Conservation (phyloP, 768 basidiomycete species). For the Hortiboletus campestris region DNA sequence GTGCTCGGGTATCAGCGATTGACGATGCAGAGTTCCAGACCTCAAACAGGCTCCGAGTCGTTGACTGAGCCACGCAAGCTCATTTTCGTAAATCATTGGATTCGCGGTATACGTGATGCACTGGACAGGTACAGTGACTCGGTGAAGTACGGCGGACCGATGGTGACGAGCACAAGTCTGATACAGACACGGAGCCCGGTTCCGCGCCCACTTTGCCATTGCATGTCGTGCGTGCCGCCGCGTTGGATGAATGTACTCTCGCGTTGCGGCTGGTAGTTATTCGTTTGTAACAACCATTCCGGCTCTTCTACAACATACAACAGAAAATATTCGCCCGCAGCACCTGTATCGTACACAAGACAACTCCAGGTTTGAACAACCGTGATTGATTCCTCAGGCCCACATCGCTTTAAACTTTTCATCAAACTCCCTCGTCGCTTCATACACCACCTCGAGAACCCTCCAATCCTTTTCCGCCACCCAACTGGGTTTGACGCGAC, state of each 20-base stretch:
- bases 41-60: neutral
- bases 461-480: conserved; percentile 51
- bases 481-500: conserved; percentile 32
- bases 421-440: conserved; percentile 47
- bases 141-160: neutral
- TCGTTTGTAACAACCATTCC: conserved; percentile 9
- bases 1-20: conserved; percentile 1
- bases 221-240: too few species aligned
- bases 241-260: neutral
- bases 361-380: neutral
- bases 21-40: conserved; percentile 5
- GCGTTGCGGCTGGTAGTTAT: conserved; percentile 5
- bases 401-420: conserved; percentile 63
- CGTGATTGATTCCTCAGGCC: conserved; percentile 37
- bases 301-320: neutral
- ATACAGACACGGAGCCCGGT: neutral
- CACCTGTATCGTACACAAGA: neutral
- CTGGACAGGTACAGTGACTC: neutral
- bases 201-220: neutral
- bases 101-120: conserved; percentile 4
- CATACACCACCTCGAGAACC: conserved; percentile 50
- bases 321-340: neutral
- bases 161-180: neutral
- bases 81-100: conserved; percentile 12
- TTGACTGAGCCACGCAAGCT: neutral